Evolutionary conservation across 2,329 filamentous ascomycete species (phyloP).

Genomic region (Colletotrichum ledebouriae): DNA sequence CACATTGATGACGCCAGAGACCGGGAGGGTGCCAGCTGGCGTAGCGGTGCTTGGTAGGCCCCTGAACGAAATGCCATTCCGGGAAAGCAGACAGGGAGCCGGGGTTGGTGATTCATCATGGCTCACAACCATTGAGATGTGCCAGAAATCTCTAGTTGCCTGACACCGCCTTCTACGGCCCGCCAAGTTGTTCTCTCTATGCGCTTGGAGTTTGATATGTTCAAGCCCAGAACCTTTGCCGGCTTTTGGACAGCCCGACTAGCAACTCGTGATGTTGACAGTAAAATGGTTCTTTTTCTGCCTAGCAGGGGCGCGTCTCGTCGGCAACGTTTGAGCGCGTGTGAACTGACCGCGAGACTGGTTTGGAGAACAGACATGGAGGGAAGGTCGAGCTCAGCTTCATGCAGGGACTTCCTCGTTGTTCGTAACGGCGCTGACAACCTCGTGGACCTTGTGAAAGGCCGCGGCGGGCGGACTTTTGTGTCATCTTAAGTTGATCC

Average conservation of each 20-base stretch:
- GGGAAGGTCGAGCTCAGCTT: slow-evolving; percentile 28
- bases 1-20: slow-evolving; percentile 35
- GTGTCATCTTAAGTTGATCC: slow-evolving; percentile 35
- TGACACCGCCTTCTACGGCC: not conserved
- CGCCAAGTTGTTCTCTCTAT: not conserved
- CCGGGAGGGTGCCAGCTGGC: slow-evolving; percentile 23
- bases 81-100: slow-evolving; percentile 30
- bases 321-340: slow-evolving; percentile 4
- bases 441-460: slow-evolving; percentile 7
- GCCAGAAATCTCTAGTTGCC: slow-evolving; percentile 9
- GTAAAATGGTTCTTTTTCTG: not conserved
- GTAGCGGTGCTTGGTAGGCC: slow-evolving; percentile 23
- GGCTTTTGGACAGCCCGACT: slow-evolving; percentile 1
- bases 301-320: not conserved
- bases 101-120: slow-evolving; percentile 39
- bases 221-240: not conserved
- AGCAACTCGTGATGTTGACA: not conserved
- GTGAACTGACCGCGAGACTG: slow-evolving; percentile 21
- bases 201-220: not conserved
- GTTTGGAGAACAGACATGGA: slow-evolving; percentile 36
- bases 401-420: slow-evolving; percentile 41
- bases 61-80: slow-evolving; percentile 26
- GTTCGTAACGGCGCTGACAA: slow-evolving; percentile 13
- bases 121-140: slow-evolving; percentile 12
- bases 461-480: slow-evolving; percentile 33